A percentile compares a stretch with the other conserved stretches of the same genome.
phyloP scores from a whole-genome alignment of 257 asterid genomes.

The Plantago ovata region DNA sequence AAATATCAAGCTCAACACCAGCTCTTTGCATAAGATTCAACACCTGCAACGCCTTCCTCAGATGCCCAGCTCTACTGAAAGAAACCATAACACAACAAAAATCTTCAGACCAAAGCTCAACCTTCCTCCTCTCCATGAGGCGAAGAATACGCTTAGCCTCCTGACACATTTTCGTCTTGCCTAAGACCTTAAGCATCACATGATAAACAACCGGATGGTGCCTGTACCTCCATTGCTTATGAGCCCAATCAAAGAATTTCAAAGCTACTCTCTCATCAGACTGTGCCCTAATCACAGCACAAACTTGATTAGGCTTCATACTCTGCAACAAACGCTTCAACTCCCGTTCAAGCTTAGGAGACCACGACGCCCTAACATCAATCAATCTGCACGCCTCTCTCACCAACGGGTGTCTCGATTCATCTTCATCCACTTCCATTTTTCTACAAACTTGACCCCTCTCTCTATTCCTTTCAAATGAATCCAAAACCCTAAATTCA shows the following conservation, averaged over 20 bases:
- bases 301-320: conserved; percentile 69
- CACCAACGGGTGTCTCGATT: conserved; percentile 72
- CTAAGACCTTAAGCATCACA: conserved; percentile 66
- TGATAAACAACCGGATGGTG: conserved; percentile 71
- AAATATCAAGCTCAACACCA: conserved; percentile 62
- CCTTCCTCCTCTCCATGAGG: conserved; percentile 60
- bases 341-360: conserved; percentile 62
- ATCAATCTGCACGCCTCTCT: conserved; percentile 72
- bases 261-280: conserved; percentile 83
- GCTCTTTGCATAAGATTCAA: conserved; percentile 72
- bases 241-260: conserved; percentile 87
- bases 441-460: conserved; percentile 27
- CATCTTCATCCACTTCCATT: conserved; percentile 52
- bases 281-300: conserved; percentile 67
- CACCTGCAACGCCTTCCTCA: conserved; percentile 75
- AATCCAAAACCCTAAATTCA: conserved; percentile 56
- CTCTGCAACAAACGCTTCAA: conserved; percentile 61
- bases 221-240: conserved; percentile 82
- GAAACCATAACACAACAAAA: conserved; percentile 90
- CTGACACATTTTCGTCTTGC: conserved; percentile 87
- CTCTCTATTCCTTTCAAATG: conserved; percentile 30
- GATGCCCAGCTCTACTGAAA: conserved; percentile 85
- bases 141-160: conserved; percentile 83
- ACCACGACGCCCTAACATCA: conserved; percentile 57
- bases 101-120: conserved; percentile 60